A percentile compares a stretch with the other conserved stretches of the same genome.
Conservation (phyloP, 2,329 filamentous ascomycete genomes). For the Tolypocladium ovalisporum region DNA sequence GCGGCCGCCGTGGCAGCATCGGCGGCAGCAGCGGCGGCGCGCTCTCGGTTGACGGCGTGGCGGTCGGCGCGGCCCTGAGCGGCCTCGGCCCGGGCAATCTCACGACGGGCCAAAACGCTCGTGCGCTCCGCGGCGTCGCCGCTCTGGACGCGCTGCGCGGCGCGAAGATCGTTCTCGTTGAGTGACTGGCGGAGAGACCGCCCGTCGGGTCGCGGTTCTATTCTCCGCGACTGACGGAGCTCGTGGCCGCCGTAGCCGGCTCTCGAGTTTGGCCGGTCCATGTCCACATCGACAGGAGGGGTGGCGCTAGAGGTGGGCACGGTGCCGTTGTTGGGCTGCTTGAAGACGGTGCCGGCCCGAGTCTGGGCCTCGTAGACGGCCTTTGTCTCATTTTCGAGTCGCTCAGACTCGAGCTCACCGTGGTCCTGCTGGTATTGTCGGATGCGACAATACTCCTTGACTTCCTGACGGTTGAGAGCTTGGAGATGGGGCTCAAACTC, state of each 20-base stretch:
- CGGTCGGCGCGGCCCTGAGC: slow-evolving; percentile 39
- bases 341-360: slow-evolving; percentile 25
- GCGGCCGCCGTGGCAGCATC: slow-evolving; percentile 19
- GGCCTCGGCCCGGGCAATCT: slow-evolving; percentile 40
- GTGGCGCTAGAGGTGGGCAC: slow-evolving; percentile 11
- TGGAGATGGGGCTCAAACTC: slow-evolving; percentile 45
- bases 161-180: slow-evolving; percentile 9
- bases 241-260: slow-evolving; percentile 23
- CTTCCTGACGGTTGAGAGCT: slow-evolving; percentile 38
- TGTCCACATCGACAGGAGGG: slow-evolving; percentile 7
- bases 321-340: slow-evolving; percentile 8
- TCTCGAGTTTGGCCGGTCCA: slow-evolving; percentile 4
- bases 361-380: slow-evolving; percentile 40
- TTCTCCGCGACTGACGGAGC: slow-evolving; percentile 31
- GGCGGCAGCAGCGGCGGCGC: slow-evolving; percentile 20
- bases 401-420: slow-evolving; percentile 37
- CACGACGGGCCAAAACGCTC: slow-evolving; percentile 36
- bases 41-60: slow-evolving; percentile 31
- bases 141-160: slow-evolving; percentile 10
- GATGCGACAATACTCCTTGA: slow-evolving; percentile 54
- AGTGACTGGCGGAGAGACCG: slow-evolving; percentile 17
- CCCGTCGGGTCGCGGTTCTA: slow-evolving; percentile 19
- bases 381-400: slow-evolving; percentile 36
- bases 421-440: slow-evolving; percentile 47
- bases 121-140: slow-evolving; percentile 32